Evolutionary conservation across 768 basidiomycete genomes (phyloP), one percentile per base, ranked within the genome.

Genomic region (Xerocomellus dryophilus): DNA sequence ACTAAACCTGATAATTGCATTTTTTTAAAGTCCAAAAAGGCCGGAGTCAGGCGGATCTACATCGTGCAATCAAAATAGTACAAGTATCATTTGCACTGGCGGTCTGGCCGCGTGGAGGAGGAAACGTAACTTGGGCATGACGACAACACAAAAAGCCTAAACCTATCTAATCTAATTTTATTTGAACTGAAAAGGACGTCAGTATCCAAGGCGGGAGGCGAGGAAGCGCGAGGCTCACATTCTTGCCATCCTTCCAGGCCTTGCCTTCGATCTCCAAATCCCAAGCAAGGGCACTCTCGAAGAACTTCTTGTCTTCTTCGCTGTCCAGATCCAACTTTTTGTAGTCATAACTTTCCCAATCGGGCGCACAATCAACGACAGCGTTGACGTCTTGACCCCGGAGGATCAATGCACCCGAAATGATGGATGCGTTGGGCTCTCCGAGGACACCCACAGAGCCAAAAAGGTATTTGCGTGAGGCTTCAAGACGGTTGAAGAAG

Each of bases 401-500:
- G 56, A 81, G 69, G 73, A 99, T 87, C 61, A 98, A 72, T 46
- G 73, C 84, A 67, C 97, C 97, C 42, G 84, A 68, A 74, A 97
- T 93, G 68, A 88, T 51, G 38, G 86, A 90, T 74, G 90, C 78
- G 74, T 90, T 89, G 68, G 78, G 47, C 64, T 75, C 73, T 67
- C 97, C 96, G 54, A 95, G 84, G 20, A 99, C 97, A 70, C 92
- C 93, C 43, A 93, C 71, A 41, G 92, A 95, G 14, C 87, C 96
- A 72, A 98, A 97, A 60, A 95, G 81, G 79, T 97, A 96, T 74
- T 97, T 96, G 73, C 96, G 88, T 21, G 94, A 93, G 10, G 85
- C 97, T 77, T 98, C 97, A 9, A 99, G 85, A 53, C 97, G 92
- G 81, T 95, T 91, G 83, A 95, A 98, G 85, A 96, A 93, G 17